Conservation (phyloP, 192 early-diverging fungal species). For the Linnemannia schmuckeri region DNA sequence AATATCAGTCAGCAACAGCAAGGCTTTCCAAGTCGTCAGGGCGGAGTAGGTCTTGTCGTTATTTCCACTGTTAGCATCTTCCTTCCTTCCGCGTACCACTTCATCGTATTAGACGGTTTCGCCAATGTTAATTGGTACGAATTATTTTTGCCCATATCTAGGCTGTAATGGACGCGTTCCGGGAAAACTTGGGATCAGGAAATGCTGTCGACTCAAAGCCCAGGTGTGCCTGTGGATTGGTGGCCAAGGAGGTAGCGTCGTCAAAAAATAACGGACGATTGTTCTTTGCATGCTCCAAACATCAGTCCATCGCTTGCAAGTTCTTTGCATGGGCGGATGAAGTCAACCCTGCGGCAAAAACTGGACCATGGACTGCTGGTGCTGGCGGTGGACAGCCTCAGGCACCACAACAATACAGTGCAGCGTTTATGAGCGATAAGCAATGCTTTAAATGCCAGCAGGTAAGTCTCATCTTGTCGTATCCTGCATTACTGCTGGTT, state of each 20-base stretch:
- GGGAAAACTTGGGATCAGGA: slow-evolving; percentile 13
- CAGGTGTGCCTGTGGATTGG: slow-evolving; percentile 23
- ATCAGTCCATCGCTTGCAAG: slow-evolving; percentile 47
- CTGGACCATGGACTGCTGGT: slow-evolving; percentile 8
- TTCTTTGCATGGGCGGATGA: slow-evolving; percentile 76
- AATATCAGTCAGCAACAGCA: slow-evolving; percentile 8
- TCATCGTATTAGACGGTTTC: too few species aligned
- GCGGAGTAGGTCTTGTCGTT: not conserved
- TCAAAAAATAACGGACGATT: slow-evolving; percentile 7
- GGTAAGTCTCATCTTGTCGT: not conserved
- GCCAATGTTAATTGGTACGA: not conserved
- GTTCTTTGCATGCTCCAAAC: slow-evolving; percentile 37
- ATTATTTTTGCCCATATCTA: not conserved
- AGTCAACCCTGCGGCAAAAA: not conserved
- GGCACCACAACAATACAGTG: not conserved
- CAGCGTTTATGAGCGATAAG: not conserved
- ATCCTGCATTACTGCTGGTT: not conserved
- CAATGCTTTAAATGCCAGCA: slow-evolving; percentile 27
- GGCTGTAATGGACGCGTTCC: slow-evolving; percentile 20
- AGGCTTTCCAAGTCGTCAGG: not conserved
- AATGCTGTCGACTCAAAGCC: slow-evolving; percentile 10
- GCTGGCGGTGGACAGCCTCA: not conserved
- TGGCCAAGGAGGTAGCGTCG: slow-evolving; percentile 25
- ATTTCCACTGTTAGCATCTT: not conserved
- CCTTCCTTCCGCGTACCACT: not conserved